These are phyloP conservation scores for Komagataea norvegica DNA, from an alignment of 1,139 yeast species.

Conservation along the genomic window DNA sequence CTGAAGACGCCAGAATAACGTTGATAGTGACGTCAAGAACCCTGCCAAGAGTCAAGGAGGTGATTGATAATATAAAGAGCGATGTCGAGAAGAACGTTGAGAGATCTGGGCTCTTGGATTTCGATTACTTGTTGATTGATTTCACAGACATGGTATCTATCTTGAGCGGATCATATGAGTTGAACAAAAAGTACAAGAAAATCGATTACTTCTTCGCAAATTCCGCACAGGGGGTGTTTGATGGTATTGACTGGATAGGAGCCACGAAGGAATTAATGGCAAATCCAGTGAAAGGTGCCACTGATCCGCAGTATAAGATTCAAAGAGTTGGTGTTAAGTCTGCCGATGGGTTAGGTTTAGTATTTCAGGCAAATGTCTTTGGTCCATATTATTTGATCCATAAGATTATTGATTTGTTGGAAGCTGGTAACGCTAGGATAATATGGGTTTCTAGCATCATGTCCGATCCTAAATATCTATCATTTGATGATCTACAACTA, in stretches of 20 bases:
- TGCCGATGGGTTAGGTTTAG: conserved; percentile 71
- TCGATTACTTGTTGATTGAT: conserved; percentile 82
- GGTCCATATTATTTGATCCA: conserved; percentile 86
- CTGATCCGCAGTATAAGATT: conserved; percentile 78
- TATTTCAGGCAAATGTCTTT: conserved; percentile 92
- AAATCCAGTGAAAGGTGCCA: conserved; percentile 73
- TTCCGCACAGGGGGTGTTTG: conserved; percentile 85
- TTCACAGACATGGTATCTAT: conserved; percentile 90
- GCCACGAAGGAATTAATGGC: conserved; percentile 63
- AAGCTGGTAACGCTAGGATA: conserved; percentile 52
- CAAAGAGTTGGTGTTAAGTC: conserved; percentile 74
- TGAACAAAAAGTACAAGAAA: conserved; percentile 54
- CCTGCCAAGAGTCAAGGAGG: conserved; percentile 74
- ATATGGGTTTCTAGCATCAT: conserved; percentile 85
- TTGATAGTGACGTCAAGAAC: conserved; percentile 86
- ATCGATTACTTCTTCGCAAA: conserved; percentile 79
- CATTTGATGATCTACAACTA: conserved; percentile 71
- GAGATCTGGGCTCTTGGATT: conserved; percentile 59
- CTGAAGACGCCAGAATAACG: conserved; percentile 54
- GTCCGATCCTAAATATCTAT: conserved; percentile 66
- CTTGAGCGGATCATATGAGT: conserved; percentile 65
- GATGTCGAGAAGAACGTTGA: conserved; percentile 39
- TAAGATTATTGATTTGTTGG: conserved; percentile 49
- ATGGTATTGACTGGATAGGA: conserved; percentile 79
- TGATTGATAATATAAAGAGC: conserved; percentile 56